Percentiles rank a stretch among this genome's conserved stretches.
Evolutionary conservation across 1,284 basidiomycete genomes (phyloP).

Genomic region (Wolfiporia cocos): DNA sequence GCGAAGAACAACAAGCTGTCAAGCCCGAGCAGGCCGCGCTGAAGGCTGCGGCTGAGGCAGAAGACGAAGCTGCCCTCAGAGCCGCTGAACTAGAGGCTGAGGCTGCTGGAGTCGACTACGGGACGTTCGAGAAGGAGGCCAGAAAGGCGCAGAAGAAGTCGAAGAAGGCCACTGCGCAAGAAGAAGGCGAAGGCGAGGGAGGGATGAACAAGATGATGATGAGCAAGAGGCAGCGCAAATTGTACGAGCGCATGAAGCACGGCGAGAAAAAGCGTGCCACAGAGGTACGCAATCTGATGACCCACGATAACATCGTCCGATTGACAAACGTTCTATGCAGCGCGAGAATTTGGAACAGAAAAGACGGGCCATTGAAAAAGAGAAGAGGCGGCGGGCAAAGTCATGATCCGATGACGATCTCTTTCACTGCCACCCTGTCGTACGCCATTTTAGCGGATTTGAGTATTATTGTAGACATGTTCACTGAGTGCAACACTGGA

Average conservation of each 20-base stretch:
- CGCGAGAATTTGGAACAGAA: constrained; percentile 59
- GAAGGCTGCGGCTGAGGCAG: constrained; percentile 47
- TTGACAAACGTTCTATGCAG: constrained; percentile 24
- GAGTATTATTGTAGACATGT: too few species aligned
- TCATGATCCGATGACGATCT: constrained; percentile 4
- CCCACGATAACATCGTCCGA: neutral
- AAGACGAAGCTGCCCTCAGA: constrained; percentile 70
- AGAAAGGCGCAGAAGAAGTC: constrained; percentile 60
- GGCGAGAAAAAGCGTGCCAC: constrained; percentile 74
- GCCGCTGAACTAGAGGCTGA: constrained; percentile 94
- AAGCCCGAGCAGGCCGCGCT: constrained; percentile 35
- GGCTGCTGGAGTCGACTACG: constrained; percentile 81
- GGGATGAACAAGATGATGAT: constrained; percentile 99
- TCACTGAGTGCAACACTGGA: too few species aligned
- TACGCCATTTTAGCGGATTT: too few species aligned
- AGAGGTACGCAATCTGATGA: constrained; percentile 56
- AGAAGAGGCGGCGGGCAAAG: constrained; percentile 39
- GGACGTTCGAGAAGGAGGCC: constrained; percentile 77
- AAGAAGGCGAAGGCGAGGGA: constrained; percentile 52
- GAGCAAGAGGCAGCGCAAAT: constrained; percentile 93
- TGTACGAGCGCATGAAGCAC: constrained; percentile 95
- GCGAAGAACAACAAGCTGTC: constrained; percentile 36
- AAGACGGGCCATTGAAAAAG: constrained; percentile 52
- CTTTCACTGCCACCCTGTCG: neutral
- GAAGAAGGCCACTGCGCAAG: constrained; percentile 26